A percentile compares a stretch with the other conserved stretches of the same genome.
phyloP scores from a whole-genome alignment of 192 early-diverging fungal genomes.

The Coemansia javaensis region DNA sequence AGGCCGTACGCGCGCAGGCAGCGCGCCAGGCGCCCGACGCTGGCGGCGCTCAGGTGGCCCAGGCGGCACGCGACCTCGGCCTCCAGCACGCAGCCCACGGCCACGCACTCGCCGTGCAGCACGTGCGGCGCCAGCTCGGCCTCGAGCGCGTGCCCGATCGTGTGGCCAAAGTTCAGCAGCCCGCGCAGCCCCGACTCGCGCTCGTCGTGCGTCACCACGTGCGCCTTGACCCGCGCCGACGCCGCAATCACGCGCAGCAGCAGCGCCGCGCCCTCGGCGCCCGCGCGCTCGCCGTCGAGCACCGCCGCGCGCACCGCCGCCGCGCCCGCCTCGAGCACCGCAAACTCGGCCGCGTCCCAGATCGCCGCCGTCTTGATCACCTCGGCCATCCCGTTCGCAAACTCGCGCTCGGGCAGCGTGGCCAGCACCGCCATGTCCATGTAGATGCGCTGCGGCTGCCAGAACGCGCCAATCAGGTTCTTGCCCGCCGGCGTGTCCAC shows the following conservation, averaged over 20 bases:
- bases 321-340: conserved; percentile 78
- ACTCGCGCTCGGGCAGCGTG: conserved; percentile 86
- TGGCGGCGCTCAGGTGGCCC: conserved; percentile 79
- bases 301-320: conserved; percentile 76
- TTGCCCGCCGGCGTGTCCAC: conserved; percentile 96
- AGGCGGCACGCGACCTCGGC: conserved; percentile 87
- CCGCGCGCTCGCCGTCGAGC: conserved; percentile 39
- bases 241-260: conserved; percentile 84
- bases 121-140: conserved; percentile 81
- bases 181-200: conserved; percentile 91
- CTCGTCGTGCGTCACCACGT: conserved; percentile 94
- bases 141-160: conserved; percentile 95
- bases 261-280: conserved; percentile 21
- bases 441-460: conserved; percentile 90
- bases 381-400: conserved; percentile 96
- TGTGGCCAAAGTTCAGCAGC: conserved; percentile 95
- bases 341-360: conserved; percentile 83
- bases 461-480: conserved; percentile 93
- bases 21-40: conserved; percentile 77
- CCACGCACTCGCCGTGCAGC: conserved; percentile 95
- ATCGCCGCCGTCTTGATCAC: conserved; percentile 97
- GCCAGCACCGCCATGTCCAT: conserved; percentile 83
- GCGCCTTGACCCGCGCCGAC: conserved; percentile 86
- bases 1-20: conserved; percentile 85
- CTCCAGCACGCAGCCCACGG: conserved; percentile 93